These are phyloP conservation scores for Yamadazyma tumulicola DNA, from an alignment of 805 yeast genomes.

Conservation along the genomic window DNA sequence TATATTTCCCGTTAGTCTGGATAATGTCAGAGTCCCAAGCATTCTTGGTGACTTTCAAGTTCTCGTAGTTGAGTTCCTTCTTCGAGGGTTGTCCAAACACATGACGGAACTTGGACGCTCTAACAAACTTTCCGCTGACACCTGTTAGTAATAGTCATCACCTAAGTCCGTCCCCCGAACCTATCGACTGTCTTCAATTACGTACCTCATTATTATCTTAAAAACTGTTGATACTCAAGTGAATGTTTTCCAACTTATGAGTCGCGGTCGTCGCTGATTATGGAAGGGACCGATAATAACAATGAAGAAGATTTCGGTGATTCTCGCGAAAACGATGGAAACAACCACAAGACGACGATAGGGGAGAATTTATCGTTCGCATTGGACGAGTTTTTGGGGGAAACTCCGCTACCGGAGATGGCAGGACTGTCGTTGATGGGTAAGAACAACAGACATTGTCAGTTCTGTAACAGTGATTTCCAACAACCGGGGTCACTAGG, in stretches of 20 bases:
- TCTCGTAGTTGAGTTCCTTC: conserved; percentile 70
- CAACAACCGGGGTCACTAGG: conserved; percentile 10
- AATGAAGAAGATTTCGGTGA: background rate
- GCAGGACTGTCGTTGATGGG: background rate
- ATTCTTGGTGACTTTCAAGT: conserved; percentile 75
- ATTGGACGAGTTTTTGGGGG: no score
- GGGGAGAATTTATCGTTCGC: no score
- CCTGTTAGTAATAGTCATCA: conserved; percentile 1
- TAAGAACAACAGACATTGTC: conserved; percentile 2
- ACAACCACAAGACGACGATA: no score
- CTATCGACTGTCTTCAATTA: no score
- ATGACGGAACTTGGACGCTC: conserved; percentile 96
- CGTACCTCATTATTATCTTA: no score
- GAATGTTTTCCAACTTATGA: no score
- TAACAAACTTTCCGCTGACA: conserved; percentile 77
- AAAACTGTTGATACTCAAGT: no score
- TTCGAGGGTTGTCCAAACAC: conserved; percentile 85
- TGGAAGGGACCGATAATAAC: background rate
- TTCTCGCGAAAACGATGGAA: background rate
- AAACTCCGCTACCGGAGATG: no score
- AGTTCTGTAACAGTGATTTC: conserved; percentile 6
- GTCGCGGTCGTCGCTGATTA: no score
- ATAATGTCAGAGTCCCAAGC: conserved; percentile 96
- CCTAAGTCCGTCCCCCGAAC: no score
- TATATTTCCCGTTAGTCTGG: conserved; percentile 79